Percentiles rank a stretch among this genome's conserved stretches.
These are phyloP conservation scores for Penicillium herquei DNA, from an alignment of 495 filamentous ascomycete species.

Conservation along the genomic window DNA sequence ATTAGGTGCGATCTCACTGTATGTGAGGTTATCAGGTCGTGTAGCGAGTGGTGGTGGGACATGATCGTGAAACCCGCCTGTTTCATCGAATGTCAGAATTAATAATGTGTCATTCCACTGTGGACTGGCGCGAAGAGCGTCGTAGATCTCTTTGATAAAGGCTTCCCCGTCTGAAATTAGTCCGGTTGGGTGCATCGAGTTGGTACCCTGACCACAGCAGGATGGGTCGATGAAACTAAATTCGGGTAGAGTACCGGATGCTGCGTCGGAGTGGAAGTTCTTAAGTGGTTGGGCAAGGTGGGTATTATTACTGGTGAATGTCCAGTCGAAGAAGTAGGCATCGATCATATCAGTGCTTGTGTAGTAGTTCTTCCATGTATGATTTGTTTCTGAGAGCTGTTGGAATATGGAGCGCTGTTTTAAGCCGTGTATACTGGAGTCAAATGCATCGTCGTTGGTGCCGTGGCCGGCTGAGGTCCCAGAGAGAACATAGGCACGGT, in stretches of 20 bases:
- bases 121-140: slow-evolving; percentile 42
- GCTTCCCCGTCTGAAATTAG: slow-evolving; percentile 47
- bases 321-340: slow-evolving; percentile 44
- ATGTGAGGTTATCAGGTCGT: slow-evolving; percentile 39
- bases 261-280: slow-evolving; percentile 39
- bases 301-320: slow-evolving; percentile 29
- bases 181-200: slow-evolving; percentile 48
- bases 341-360: slow-evolving; percentile 10
- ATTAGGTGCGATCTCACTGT: slow-evolving; percentile 40
- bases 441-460: slow-evolving; percentile 42
- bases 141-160: slow-evolving; percentile 51
- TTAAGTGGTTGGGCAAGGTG: slow-evolving; percentile 31
- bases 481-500: slow-evolving; percentile 44
- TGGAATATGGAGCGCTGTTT: slow-evolving; percentile 48
- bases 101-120: slow-evolving; percentile 49
- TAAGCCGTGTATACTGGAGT: slow-evolving; percentile 29
- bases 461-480: slow-evolving; percentile 50
- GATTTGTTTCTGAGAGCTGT: slow-evolving; percentile 39
- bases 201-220: slow-evolving; percentile 46
- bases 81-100: slow-evolving; percentile 52
- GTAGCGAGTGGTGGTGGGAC: slow-evolving; percentile 44
- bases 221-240: slow-evolving; percentile 52
- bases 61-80: slow-evolving; percentile 51
- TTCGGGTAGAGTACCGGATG: slow-evolving; percentile 40
- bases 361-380: slow-evolving; percentile 51